Evolutionary conservation across 495 filamentous ascomycete species (phyloP).

Genomic region (Ramalina intermedia): DNA sequence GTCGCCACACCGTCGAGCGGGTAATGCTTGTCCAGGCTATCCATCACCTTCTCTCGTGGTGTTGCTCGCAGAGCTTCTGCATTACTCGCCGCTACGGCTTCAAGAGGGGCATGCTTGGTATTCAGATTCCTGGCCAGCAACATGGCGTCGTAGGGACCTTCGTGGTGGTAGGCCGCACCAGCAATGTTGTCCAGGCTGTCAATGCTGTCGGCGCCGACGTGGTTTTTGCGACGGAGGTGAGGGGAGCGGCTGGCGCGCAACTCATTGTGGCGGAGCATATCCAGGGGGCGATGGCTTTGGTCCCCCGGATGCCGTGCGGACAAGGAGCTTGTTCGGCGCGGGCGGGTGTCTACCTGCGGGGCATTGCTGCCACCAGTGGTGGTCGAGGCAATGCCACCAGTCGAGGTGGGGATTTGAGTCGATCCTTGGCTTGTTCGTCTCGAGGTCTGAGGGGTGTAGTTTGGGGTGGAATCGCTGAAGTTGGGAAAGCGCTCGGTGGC

Average conservation of each 20-base stretch:
- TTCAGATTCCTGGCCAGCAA: conserved; percentile 55
- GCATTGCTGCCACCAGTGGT: conserved; percentile 2
- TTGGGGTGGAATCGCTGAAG: conserved; percentile 18
- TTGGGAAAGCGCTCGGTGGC: conserved; percentile 20
- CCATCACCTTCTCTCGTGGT: conserved; percentile 61
- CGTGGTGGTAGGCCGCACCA: conserved; percentile 64
- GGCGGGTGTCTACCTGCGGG: background rate
- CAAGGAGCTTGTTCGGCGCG: conserved; percentile 32
- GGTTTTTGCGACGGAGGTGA: conserved; percentile 46
- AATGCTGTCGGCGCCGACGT: conserved; percentile 62
- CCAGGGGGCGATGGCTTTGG: conserved; percentile 46
- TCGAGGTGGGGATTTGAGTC: conserved; percentile 16
- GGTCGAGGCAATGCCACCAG: conserved; percentile 8
- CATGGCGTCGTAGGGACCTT: conserved; percentile 82
- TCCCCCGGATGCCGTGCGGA: conserved; percentile 44
- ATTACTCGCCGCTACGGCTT: conserved; percentile 61
- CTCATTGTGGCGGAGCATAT: conserved; percentile 39
- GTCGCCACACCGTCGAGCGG: conserved; percentile 74
- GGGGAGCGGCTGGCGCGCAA: conserved; percentile 47
- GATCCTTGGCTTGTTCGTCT: conserved; percentile 8
- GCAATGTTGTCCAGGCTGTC: conserved; percentile 59
- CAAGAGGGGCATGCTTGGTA: conserved; percentile 50
- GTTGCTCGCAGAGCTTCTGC: conserved; percentile 70
- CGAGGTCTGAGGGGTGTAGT: conserved; percentile 10
- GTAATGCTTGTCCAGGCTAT: conserved; percentile 58